Percentiles rank a stretch among this genome's conserved stretches.
Conservation (phyloP, 2,329 filamentous ascomycete species). For the Pyrenochaeta sp. region DNA sequence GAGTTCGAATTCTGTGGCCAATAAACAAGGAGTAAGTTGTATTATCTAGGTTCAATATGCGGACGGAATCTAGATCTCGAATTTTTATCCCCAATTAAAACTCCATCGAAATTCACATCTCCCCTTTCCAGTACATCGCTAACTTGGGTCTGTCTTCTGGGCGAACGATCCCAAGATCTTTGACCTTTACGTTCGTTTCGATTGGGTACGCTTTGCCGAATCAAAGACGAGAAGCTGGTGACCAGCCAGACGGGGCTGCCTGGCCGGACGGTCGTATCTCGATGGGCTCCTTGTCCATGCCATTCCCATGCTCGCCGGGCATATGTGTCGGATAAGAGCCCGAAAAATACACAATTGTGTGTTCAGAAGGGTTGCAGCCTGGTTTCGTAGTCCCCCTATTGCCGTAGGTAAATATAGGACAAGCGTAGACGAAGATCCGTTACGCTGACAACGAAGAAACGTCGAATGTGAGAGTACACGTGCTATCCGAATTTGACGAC, state of each 20-base stretch:
- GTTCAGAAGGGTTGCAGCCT: conserved; percentile 46
- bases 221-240: conserved; percentile 50
- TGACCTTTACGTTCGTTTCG: conserved; percentile 56
- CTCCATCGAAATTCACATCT: too few species aligned
- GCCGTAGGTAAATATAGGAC: conserved; percentile 47
- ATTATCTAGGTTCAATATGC: too few species aligned
- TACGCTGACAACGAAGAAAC: conserved; percentile 34
- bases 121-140: conserved; percentile 19
- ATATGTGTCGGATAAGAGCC: conserved; percentile 16
- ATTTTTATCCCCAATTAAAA: too few species aligned
- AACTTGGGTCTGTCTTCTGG: conserved; percentile 30
- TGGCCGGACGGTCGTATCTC: conserved; percentile 38
- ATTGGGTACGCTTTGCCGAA: conserved; percentile 53
- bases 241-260: conserved; percentile 20
- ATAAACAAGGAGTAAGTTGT: too few species aligned
- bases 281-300: conserved; percentile 50
- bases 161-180: conserved; percentile 50
- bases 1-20: too few species aligned
- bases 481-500: conserved; percentile 18
- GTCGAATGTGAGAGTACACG: conserved; percentile 34
- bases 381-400: conserved; percentile 47
- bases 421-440: conserved; percentile 35
- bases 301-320: conserved; percentile 39
- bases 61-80: too few species aligned
- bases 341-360: conserved; percentile 48